Evolutionary conservation across 208 protist species (phyloP), one percentile per base, ranked within the genome.

Genomic region (Tritrichomonas foetus): DNA sequence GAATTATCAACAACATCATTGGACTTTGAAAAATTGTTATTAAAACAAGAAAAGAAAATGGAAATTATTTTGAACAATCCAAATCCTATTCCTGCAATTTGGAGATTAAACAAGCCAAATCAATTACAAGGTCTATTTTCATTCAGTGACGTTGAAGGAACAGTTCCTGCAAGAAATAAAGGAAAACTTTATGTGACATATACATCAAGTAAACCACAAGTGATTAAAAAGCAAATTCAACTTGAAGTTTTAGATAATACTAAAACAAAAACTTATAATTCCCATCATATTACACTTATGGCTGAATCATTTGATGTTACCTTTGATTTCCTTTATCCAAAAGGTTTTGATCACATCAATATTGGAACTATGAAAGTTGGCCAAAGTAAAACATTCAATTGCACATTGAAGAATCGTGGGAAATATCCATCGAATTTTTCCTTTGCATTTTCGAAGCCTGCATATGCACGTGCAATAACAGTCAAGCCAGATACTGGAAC

Each of bases 221-320:
- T 57, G 9, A 11, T 89, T 20, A 89, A 89, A 50, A 89, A 89
- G 44, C 27, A 44, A 20, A 53, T 89, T 89, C 14, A 20, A 39
- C 25, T 89, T 39, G 78, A 89, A 57, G 39, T 89, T 22, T n/a
- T 89, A 8, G 78, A 89, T 39, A 57, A 39, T 33, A 89, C 78
- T 16, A 89, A 89, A 57, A 20, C 25, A n/a, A 53, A 49, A 57
- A 57, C 47, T 27, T 89, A 47, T 89, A 5, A 57, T 16, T 53
- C 78, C n/a, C 22, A 89, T 8, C 5, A 57, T 5, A 57, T 89
- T 16, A 25, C 25, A 11, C 8, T 89, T 39, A 20, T 57, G 33
- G 78, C 78, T 33, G 78, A 89, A 57, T 14, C 78, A 33, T 89
- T 53, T 89, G 78, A 89, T 89, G 78, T 89, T 9, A 57, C 25